A percentile compares a stretch with the other conserved stretches of the same genome.
Evolutionary conservation across 75 land plant genomes (phyloP).

Genomic region (Chamaecyparis obtusa): DNA sequence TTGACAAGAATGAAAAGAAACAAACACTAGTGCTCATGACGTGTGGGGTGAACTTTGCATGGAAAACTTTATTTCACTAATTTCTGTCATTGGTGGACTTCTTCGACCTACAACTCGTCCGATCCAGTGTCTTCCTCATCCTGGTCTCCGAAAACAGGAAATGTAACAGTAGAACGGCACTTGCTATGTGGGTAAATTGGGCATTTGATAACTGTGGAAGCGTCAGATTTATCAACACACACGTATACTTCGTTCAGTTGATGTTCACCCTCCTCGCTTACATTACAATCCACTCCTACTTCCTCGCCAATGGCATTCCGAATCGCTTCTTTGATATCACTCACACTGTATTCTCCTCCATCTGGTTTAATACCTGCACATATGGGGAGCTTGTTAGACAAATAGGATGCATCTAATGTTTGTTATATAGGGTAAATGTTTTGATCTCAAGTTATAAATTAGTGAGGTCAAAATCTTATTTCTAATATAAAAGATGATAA

Average conservation of each 20-base stretch:
- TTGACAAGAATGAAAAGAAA: too few species aligned
- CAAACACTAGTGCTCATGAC: too few species aligned
- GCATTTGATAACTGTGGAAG: conserved; percentile 55
- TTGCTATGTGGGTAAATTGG: conserved; percentile 48
- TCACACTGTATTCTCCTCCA: conserved; percentile 39
- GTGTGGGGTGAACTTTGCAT: too few species aligned
- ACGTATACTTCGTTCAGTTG: conserved; percentile 75
- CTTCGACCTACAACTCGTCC: too few species aligned
- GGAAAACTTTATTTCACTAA: too few species aligned
- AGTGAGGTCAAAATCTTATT: too few species aligned
- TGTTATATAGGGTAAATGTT: too few species aligned
- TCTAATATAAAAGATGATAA: too few species aligned
- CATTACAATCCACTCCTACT: conserved; percentile 77
- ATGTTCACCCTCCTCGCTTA: conserved; percentile 35
- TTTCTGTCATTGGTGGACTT: too few species aligned
- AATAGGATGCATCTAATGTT: too few species aligned
- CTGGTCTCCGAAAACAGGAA: conserved; percentile 24
- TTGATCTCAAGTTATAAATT: too few species aligned
- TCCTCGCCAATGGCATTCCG: conserved; percentile 27
- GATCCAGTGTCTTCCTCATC: background rate
- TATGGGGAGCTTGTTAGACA: background rate
- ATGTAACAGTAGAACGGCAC: conserved; percentile 29
- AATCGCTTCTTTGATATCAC: conserved; percentile 43
- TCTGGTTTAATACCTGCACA: conserved; percentile 39
- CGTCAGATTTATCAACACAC: conserved; percentile 67